Percentiles rank a stretch among this genome's conserved stretches.
Conservation (phyloP, 2,329 filamentous ascomycete species). For the Talaromyces sp. region DNA sequence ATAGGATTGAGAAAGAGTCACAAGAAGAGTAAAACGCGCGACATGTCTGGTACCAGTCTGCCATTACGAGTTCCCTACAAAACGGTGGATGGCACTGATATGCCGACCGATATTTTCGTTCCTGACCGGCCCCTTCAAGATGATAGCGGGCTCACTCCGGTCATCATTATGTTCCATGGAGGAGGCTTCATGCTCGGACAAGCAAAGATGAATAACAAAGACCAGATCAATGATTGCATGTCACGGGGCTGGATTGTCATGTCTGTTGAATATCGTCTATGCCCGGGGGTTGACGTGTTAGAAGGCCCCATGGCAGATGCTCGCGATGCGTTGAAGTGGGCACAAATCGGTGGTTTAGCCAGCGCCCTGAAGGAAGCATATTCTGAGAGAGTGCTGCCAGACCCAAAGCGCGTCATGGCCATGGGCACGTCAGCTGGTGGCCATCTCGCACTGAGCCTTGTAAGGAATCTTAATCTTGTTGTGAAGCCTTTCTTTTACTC, state of each 20-base stretch:
- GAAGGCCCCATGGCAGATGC: neutral
- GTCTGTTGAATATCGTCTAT: neutral
- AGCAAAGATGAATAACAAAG: neutral
- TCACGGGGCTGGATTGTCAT: conserved; percentile 1
- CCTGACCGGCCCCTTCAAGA: neutral
- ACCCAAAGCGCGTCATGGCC: neutral
- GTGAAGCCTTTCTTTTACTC: neutral
- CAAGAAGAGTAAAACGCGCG: neutral
- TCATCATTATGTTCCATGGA: neutral
- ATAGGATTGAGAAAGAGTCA: neutral
- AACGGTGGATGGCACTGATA: neutral
- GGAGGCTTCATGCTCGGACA: neutral
- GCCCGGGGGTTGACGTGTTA: neutral
- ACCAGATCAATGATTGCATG: neutral
- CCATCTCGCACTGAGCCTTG: neutral
- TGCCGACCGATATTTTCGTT: conserved; percentile 3
- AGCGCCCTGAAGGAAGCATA: neutral
- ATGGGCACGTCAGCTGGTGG: conserved; percentile 1
- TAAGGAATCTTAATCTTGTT: neutral
- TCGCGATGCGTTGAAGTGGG: neutral
- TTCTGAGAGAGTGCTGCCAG: neutral
- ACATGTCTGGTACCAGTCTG: neutral
- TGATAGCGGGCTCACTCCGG: neutral
- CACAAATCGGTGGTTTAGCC: neutral
- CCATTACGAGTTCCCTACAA: neutral